phyloP scores from a whole-genome alignment of 768 basidiomycete species.

The Kwoniella heveanensis region DNA sequence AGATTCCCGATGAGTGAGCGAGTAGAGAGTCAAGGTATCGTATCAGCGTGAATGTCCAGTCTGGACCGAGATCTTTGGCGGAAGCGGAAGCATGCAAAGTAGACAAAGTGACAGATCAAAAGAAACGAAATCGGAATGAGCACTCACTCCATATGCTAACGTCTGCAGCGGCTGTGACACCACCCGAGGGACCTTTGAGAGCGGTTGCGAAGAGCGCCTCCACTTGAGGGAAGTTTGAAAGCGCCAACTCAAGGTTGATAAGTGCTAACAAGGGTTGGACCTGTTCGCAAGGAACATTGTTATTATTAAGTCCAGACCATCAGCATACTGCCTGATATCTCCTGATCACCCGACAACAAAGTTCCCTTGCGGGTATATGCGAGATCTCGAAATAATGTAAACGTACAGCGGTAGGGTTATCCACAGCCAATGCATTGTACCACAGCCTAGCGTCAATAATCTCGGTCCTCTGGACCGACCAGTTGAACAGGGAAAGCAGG shows the following conservation, averaged over 20 bases:
- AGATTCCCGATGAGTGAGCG: too few species aligned
- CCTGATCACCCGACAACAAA: too few species aligned
- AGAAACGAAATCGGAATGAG: conserved; percentile 1
- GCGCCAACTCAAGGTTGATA: conserved; percentile 57
- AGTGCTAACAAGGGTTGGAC: conserved; percentile 61
- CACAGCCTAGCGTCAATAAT: conserved; percentile 76
- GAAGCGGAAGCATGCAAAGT: too few species aligned
- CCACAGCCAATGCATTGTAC: conserved; percentile 78
- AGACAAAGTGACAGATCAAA: too few species aligned
- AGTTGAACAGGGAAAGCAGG: conserved; percentile 74
- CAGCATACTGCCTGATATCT: not conserved
- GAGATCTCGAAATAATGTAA: conserved; percentile 3
- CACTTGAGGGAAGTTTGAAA: conserved; percentile 69
- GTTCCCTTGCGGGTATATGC: conserved; percentile 12
- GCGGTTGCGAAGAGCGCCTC: conserved; percentile 88
- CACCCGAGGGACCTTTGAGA: conserved; percentile 60
- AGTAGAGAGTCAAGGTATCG: too few species aligned
- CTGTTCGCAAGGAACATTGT: conserved; percentile 21
- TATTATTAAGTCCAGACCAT: too few species aligned
- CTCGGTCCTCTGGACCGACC: conserved; percentile 76
- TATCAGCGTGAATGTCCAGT: too few species aligned
- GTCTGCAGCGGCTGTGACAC: conserved; percentile 68
- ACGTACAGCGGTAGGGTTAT: conserved; percentile 91
- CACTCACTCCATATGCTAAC: conserved; percentile 74
- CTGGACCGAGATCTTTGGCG: too few species aligned